phyloP scores from a whole-genome alignment of 306 rosid genomes.

The Trifolium dubium region DNA sequence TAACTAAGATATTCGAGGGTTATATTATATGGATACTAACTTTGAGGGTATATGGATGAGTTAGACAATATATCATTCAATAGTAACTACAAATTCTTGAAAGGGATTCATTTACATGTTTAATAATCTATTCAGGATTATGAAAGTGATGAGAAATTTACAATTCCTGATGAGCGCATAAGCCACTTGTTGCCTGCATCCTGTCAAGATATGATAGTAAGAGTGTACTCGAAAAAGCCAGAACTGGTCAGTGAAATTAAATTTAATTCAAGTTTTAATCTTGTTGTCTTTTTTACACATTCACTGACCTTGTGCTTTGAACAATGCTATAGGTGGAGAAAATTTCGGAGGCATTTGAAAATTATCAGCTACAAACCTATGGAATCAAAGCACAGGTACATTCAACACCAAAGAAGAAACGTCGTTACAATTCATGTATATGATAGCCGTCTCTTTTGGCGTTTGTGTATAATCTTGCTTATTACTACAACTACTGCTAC shows the following conservation, averaged over 20 bases:
- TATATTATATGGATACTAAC: neutral
- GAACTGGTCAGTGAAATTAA: conserved; percentile 71
- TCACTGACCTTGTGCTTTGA: conserved; percentile 39
- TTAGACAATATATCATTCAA: neutral
- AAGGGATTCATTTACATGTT: conserved; percentile 23
- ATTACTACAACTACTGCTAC: neutral
- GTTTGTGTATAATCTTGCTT: too few relatives aligned
- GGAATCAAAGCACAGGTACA: conserved; percentile 89
- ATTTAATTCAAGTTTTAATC: conserved; percentile 25
- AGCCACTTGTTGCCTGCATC: conserved; percentile 94
- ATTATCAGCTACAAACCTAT: conserved; percentile 78
- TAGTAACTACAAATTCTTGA: conserved; percentile 24
- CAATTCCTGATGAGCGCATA: conserved; percentile 66
- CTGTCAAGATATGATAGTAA: conserved; percentile 87
- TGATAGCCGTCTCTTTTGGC: conserved; percentile 11
- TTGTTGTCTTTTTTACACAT: conserved; percentile 13
- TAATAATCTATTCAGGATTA: conserved; percentile 64
- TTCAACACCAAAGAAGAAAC: conserved; percentile 87
- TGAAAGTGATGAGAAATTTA: conserved; percentile 81
- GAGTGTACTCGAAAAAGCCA: conserved; percentile 93
- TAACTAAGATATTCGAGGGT: neutral
- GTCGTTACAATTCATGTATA: conserved; percentile 44
- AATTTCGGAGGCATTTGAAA: conserved; percentile 91
- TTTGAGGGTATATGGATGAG: conserved; percentile 23
- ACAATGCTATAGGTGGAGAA: conserved; percentile 67